Base-by-base conservation (phyloP, 805 yeast species). In the Yamadazyma laniorum region DNA sequence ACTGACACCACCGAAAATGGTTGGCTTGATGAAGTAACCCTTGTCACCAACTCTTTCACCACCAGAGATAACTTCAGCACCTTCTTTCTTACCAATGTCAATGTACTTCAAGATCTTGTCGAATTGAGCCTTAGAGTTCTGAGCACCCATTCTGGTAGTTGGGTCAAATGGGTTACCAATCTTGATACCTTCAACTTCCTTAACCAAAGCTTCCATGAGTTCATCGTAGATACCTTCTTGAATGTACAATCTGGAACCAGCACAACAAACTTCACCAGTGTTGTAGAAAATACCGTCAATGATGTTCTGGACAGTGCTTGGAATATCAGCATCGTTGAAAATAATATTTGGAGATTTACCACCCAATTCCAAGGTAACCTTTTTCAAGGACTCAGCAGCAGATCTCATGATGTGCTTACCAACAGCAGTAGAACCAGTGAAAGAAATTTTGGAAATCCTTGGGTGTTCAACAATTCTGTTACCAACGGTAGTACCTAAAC, bases 211-310 rank as follows among this genome's bases (percentile, higher is more conserved):
- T 25, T 67, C 72, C 41, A 88, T 60, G 47, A 88, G 77, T 61
- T 82, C 73, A 48, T 90, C 96, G 65, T 90, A 86, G 51, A 88
- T 72, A 25, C 78, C 76, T 48, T 85, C 95, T 66, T 90, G 96
- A 43, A 90, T 83, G 60, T 87, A 85, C 49, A 89, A 70, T 67
- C 98, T 81, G 40, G 96, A 88, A 49, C 95, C 95, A 25, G 96
- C 97, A 58, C 89, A 84, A 70, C 98, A 90, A 42, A 87, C 90
- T 71, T 91, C 96, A 67, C 98, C 98, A 57, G 90, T 82, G 75
- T 90, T 90, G 77, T 77, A 87, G 75, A 82, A 87, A 57, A 90
- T 89, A 63, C 96, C 96, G 40, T 75, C 60, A 42, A 85, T 75
- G 50, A 88, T 80, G 74, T 80, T 77, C 51, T 82, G 74, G 35